These are phyloP conservation scores for Trichoderma lentiforme DNA, from an alignment of 2,329 filamentous ascomycete genomes.

Conservation along the genomic window DNA sequence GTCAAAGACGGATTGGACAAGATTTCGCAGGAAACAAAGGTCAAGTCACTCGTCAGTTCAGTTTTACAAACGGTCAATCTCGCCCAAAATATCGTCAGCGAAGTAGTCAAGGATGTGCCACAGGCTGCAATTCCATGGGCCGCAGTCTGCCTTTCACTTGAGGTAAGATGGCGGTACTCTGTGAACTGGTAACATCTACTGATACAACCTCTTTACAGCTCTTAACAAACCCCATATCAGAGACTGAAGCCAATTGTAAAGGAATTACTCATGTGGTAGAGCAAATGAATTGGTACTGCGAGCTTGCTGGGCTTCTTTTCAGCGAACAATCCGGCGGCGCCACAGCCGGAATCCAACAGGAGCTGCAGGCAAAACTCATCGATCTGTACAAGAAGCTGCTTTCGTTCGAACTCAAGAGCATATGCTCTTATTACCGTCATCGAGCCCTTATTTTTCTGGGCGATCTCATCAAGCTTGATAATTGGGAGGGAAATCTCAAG, in stretches of 20 bases:
- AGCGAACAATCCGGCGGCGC: not conserved
- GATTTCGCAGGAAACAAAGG: not conserved
- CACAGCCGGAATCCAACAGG: not conserved
- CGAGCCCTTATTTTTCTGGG: constrained; percentile 27
- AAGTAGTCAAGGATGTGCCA: constrained; percentile 28
- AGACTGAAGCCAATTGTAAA: constrained; percentile 13
- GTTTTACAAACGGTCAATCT: not conserved
- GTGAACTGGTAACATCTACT: not conserved
- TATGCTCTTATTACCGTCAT: constrained; percentile 35
- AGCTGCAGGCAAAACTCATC: constrained; percentile 21
- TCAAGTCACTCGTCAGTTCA: not conserved
- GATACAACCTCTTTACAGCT: not conserved
- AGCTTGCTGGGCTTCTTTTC: constrained; percentile 14
- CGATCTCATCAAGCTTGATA: constrained; percentile 31
- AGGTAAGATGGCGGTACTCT: constrained; percentile 26
- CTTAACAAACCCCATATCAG: not conserved
- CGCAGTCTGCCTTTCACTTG: constrained; percentile 32
- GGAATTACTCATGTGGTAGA: not conserved
- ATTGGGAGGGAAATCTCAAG: constrained; percentile 32
- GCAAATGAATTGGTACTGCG: not conserved
- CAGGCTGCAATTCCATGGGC: constrained; percentile 37
- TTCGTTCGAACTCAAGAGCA: constrained; percentile 39
- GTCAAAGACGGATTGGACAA: not conserved
- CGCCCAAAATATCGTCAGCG: not conserved
- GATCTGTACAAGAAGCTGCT: constrained; percentile 39